These are phyloP conservation scores for Oldenlandia corymbosa DNA, from an alignment of 257 asterid species.

Conservation along the genomic window DNA sequence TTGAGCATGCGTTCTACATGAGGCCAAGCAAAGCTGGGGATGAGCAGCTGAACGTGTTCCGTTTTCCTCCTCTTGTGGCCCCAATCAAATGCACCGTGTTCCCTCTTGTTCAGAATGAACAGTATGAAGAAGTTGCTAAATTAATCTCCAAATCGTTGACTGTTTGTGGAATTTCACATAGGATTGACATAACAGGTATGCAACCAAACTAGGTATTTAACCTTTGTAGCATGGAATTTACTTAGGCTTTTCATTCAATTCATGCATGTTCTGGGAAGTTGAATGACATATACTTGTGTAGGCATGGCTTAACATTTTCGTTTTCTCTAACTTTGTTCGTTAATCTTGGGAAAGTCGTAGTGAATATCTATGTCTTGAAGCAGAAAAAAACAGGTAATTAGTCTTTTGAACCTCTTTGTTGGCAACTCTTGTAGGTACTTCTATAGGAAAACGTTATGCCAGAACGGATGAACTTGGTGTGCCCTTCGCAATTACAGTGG, in stretches of 20 bases:
- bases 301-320: neutral
- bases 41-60: conserved; percentile 71
- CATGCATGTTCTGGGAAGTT: too few relatives aligned
- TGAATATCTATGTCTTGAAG: too few relatives aligned
- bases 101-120: conserved; percentile 79
- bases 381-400: too few relatives aligned
- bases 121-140: conserved; percentile 66
- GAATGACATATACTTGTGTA: too few relatives aligned
- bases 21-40: conserved; percentile 72
- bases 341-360: neutral
- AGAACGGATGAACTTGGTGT: conserved; percentile 97
- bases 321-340: too few relatives aligned
- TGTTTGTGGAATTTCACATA: conserved; percentile 64
- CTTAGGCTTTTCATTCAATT: neutral
- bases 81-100: conserved; percentile 91
- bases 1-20: conserved; percentile 72
- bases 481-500: conserved; percentile 85
- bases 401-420: neutral
- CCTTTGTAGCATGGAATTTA: neutral
- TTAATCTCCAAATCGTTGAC: conserved; percentile 54
- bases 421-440: conserved; percentile 47
- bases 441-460: conserved; percentile 84
- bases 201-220: conserved; percentile 6
- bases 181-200: conserved; percentile 79
- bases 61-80: conserved; percentile 75